Evolutionary conservation across 2,329 filamentous ascomycete species (phyloP).

Genomic region (Aaosphaeria arxii): DNA sequence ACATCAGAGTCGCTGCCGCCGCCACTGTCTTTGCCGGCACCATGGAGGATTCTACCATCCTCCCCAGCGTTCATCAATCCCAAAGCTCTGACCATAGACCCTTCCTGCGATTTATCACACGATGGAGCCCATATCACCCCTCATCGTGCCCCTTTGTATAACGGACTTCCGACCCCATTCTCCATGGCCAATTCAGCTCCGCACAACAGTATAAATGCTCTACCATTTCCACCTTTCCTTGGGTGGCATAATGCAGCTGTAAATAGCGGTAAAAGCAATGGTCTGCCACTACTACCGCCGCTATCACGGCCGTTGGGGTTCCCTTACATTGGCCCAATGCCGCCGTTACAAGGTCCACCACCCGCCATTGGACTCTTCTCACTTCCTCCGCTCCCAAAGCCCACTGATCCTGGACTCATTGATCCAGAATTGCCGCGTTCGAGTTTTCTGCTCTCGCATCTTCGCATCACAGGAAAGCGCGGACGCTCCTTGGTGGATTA

Average conservation of each 20-base stretch:
- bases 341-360: neutral
- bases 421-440: neutral
- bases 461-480: neutral
- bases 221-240: neutral
- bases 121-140: neutral
- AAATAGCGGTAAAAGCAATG: too few relatives aligned
- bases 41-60: too few relatives aligned
- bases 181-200: too few relatives aligned
- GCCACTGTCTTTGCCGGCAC: neutral
- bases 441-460: neutral
- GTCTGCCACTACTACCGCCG: too few relatives aligned
- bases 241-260: neutral
- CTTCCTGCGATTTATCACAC: too few relatives aligned
- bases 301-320: neutral
- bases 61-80: neutral
- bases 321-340: neutral
- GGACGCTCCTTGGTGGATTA: too few relatives aligned
- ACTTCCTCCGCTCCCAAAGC: neutral
- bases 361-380: neutral
- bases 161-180: too few relatives aligned
- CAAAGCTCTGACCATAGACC: too few relatives aligned
- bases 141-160: neutral
- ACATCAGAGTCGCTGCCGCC: neutral
- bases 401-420: neutral
- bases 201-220: neutral